Conservation (phyloP, 1,284 basidiomycete genomes). For the Cutaneotrichosporon curvatum region DNA sequence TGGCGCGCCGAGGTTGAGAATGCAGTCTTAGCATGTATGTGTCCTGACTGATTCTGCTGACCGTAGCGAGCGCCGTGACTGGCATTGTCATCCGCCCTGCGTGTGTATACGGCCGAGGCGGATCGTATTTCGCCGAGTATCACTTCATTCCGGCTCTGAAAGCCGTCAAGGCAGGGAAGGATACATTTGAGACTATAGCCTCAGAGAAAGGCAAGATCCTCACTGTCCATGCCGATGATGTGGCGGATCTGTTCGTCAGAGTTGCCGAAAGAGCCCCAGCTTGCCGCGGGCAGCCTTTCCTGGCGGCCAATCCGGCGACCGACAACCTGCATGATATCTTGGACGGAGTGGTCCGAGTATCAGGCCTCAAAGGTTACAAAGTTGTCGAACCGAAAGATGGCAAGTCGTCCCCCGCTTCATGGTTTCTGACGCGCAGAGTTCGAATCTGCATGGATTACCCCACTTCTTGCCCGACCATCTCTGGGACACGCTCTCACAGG, state of each 20-base stretch:
- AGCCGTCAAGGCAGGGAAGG: conserved; percentile 43
- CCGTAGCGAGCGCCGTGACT: conserved; percentile 6
- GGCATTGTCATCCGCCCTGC: conserved; percentile 31
- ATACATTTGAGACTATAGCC: conserved; percentile 41
- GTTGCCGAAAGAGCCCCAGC: conserved; percentile 48
- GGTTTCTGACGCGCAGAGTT: conserved; percentile 19
- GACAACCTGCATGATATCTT: conserved; percentile 51
- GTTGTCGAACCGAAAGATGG: conserved; percentile 10
- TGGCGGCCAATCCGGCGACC: conserved; percentile 49
- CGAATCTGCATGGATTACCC: conserved; percentile 34
- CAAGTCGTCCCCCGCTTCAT: background rate
- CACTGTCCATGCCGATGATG: conserved; percentile 52
- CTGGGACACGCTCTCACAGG: conserved; percentile 50
- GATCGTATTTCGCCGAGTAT: conserved; percentile 20
- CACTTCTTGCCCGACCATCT: conserved; percentile 42
- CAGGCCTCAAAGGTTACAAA: conserved; percentile 35
- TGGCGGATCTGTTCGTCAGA: conserved; percentile 51
- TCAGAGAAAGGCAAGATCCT: conserved; percentile 46
- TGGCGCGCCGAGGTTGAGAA: conserved; percentile 34
- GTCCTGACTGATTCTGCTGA: background rate
- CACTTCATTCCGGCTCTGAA: conserved; percentile 42
- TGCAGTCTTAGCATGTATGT: conserved; percentile 22
- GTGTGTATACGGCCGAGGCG: conserved; percentile 32
- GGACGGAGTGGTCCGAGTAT: conserved; percentile 47
- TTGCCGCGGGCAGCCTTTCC: conserved; percentile 49